phyloP scores from a whole-genome alignment of 345 rosid species.

The Microthlaspi erraticum region DNA sequence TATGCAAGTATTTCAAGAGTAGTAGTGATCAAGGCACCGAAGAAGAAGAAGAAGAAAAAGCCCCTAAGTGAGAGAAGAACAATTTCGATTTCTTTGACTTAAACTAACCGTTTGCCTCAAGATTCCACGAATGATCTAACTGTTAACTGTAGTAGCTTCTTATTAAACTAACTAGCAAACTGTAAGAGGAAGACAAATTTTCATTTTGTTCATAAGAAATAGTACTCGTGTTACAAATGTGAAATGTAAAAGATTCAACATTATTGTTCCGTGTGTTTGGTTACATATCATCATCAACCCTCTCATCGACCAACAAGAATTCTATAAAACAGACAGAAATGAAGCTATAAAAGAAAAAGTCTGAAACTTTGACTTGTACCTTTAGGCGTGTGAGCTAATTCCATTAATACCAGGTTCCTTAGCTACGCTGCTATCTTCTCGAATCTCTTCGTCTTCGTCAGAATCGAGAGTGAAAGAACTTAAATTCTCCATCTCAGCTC shows the following conservation, averaged over 20 bases:
- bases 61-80: slow-evolving; percentile 19
- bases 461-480: slow-evolving; percentile 74
- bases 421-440: slow-evolving; percentile 46
- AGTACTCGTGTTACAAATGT: slow-evolving; percentile 14
- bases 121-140: slow-evolving; percentile 25
- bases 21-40: slow-evolving; percentile 47
- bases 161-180: slow-evolving; percentile 27
- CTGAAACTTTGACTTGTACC: slow-evolving; percentile 39
- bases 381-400: slow-evolving; percentile 55
- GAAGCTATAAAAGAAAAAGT: background rate
- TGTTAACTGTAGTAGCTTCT: slow-evolving; percentile 26
- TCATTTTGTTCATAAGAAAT: slow-evolving; percentile 17
- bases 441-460: slow-evolving; percentile 61
- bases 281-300: slow-evolving; percentile 27
- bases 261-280: slow-evolving; percentile 30
- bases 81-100: slow-evolving; percentile 12
- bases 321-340: slow-evolving; percentile 7
- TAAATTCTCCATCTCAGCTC: slow-evolving; percentile 61
- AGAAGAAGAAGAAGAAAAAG: slow-evolving; percentile 29
- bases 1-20: slow-evolving; percentile 64
- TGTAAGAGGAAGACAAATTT: slow-evolving; percentile 5
- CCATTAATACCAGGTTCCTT: slow-evolving; percentile 57
- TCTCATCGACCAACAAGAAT: slow-evolving; percentile 21
- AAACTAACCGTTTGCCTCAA: slow-evolving; percentile 8
- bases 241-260: slow-evolving; percentile 21